Percentiles rank a stretch among this genome's conserved stretches.
These are phyloP conservation scores for Dalbergia cultrata DNA, from an alignment of 306 rosid genomes.

Conservation along the genomic window DNA sequence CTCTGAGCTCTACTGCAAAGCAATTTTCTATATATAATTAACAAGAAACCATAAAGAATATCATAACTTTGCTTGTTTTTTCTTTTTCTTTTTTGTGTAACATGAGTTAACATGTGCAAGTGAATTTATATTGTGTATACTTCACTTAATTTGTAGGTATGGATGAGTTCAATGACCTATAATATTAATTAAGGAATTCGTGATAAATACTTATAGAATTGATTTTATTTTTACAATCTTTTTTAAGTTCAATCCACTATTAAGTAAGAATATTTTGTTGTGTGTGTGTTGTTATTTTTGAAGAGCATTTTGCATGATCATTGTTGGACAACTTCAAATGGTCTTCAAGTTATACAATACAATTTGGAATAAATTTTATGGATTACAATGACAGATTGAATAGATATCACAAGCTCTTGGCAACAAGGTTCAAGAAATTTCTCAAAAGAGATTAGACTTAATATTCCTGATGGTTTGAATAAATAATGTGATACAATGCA, in stretches of 20 bases:
- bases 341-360: conserved; percentile 47
- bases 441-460: conserved; percentile 21
- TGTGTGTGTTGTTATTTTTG: conserved; percentile 26
- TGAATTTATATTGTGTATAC: no score
- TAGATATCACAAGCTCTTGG: conserved; percentile 26
- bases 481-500: neutral
- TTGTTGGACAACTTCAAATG: conserved; percentile 63
- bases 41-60: no score
- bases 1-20: neutral
- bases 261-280: conserved; percentile 20
- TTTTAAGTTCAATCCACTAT: conserved; percentile 40
- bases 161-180: conserved; percentile 50
- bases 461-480: neutral
- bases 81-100: neutral
- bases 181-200: conserved; percentile 45
- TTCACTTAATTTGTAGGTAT: no score
- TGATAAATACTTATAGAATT: conserved; percentile 52
- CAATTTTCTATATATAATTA: neutral
- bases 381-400: neutral
- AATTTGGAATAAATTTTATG: conserved; percentile 29
- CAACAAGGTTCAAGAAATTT: conserved; percentile 58
- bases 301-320: conserved; percentile 68
- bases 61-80: neutral
- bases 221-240: conserved; percentile 20
- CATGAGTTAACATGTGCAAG: neutral